These are phyloP conservation scores for Neolentinus lepideus DNA, from an alignment of 1,284 basidiomycete genomes.

Conservation along the genomic window DNA sequence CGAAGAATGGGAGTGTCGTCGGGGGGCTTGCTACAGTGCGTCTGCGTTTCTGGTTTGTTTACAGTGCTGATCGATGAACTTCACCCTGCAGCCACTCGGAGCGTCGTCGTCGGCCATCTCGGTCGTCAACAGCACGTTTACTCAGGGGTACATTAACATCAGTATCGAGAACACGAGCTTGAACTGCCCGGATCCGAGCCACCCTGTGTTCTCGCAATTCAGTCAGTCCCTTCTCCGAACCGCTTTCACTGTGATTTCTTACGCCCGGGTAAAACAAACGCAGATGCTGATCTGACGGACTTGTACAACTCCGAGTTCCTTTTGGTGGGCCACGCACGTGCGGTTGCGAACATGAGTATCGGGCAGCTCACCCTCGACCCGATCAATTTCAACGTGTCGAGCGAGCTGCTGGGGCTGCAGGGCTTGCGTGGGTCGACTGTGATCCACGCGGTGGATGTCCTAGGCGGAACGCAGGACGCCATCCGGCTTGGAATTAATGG, in stretches of 20 bases:
- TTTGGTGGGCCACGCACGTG: slow-evolving; percentile 57
- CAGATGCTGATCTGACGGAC: slow-evolving; percentile 48
- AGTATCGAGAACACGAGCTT: slow-evolving; percentile 52
- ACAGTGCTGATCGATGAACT: slow-evolving; percentile 12
- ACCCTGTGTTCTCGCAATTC: slow-evolving; percentile 48
- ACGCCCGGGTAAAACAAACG: background rate
- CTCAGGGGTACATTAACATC: slow-evolving; percentile 62
- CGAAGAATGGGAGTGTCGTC: slow-evolving; percentile 40
- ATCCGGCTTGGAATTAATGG: slow-evolving; percentile 56
- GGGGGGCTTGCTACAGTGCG: slow-evolving; percentile 51
- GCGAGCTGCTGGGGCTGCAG: slow-evolving; percentile 53
- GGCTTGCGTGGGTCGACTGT: slow-evolving; percentile 53
- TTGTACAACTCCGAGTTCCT: slow-evolving; percentile 40
- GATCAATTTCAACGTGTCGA: slow-evolving; percentile 72
- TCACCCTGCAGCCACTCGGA: slow-evolving; percentile 39
- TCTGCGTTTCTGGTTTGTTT: slow-evolving; percentile 11
- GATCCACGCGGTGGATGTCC: slow-evolving; percentile 62
- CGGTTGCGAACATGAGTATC: slow-evolving; percentile 61
- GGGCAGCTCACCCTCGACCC: slow-evolving; percentile 66
- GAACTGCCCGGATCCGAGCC: slow-evolving; percentile 39
- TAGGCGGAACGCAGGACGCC: slow-evolving; percentile 58
- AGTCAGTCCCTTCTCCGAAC: slow-evolving; percentile 33
- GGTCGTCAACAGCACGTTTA: slow-evolving; percentile 47
- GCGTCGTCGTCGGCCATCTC: slow-evolving; percentile 50
- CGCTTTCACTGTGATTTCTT: too few relatives aligned